A percentile compares a stretch with the other conserved stretches of the same genome.
phyloP scores from a whole-genome alignment of 2,329 filamentous ascomycete genomes.

The Fusarium floridanum region DNA sequence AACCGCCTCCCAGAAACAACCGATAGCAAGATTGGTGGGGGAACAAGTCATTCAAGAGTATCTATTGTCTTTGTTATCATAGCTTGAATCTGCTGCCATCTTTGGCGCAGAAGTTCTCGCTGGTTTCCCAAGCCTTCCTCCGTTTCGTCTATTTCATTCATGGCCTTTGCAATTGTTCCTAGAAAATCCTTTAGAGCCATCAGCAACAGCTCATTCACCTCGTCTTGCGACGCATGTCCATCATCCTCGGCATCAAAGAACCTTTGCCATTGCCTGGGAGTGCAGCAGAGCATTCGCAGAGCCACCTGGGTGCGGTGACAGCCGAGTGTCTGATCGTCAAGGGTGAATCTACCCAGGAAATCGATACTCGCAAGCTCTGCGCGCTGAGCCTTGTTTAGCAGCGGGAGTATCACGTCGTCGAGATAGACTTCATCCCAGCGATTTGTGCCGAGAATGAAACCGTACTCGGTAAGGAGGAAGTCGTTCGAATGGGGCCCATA shows the following conservation, averaged over 20 bases:
- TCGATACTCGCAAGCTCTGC: conserved; percentile 58
- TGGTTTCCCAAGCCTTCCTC: conserved; percentile 49
- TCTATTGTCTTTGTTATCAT: conserved; percentile 54
- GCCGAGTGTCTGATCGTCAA: conserved; percentile 51
- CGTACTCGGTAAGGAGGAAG: conserved; percentile 78
- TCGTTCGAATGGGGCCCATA: conserved; percentile 81
- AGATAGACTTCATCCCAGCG: conserved; percentile 63
- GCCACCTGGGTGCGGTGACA: conserved; percentile 69
- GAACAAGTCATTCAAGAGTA: conserved; percentile 21
- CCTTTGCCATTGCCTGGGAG: conserved; percentile 55
- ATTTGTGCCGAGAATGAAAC: conserved; percentile 64
- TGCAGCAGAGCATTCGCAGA: conserved; percentile 54
- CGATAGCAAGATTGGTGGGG: not conserved
- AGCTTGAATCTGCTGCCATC: conserved; percentile 60
- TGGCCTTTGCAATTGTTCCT: conserved; percentile 46
- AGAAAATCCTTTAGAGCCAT: conserved; percentile 55
- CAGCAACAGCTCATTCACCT: conserved; percentile 54
- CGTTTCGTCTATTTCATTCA: conserved; percentile 51
- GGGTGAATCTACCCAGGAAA: conserved; percentile 65
- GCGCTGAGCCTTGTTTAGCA: conserved; percentile 53
- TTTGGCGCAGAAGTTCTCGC: conserved; percentile 52
- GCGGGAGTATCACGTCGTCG: conserved; percentile 61
- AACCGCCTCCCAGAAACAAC: not conserved
- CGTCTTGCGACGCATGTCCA: conserved; percentile 59
- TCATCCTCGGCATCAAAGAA: conserved; percentile 57